A percentile compares a stretch with the other conserved stretches of the same genome.
Conservation (phyloP, 371 early-diverging fungal genomes). For the Circinella minor region DNA sequence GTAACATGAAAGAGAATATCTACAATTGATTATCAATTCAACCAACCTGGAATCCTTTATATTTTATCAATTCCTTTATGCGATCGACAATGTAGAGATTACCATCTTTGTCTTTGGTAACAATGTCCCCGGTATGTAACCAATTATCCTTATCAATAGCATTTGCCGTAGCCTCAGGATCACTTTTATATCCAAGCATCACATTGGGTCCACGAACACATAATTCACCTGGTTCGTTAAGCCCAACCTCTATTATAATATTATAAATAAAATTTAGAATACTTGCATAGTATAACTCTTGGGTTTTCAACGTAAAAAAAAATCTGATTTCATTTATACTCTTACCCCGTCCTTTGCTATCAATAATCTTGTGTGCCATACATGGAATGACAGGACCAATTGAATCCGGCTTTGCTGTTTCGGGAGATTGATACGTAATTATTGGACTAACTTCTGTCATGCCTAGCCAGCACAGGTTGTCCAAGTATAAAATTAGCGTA, state of each 20-base stretch:
- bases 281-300: neutral
- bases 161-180: conserved; percentile 65
- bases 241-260: conserved; percentile 68
- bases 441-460: conserved; percentile 67
- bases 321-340: neutral
- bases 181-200: conserved; percentile 68
- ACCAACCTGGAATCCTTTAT: conserved; percentile 65
- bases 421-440: conserved; percentile 19
- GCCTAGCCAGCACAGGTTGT: neutral
- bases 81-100: conserved; percentile 71
- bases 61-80: conserved; percentile 79
- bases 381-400: conserved; percentile 72
- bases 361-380: conserved; percentile 66
- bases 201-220: conserved; percentile 56
- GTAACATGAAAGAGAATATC: too few relatives aligned
- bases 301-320: too few relatives aligned
- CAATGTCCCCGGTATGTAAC: conserved; percentile 88
- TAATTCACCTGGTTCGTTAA: conserved; percentile 68
- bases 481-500: too few relatives aligned
- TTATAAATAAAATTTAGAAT: neutral
- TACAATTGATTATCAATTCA: too few relatives aligned
- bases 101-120: conserved; percentile 56
- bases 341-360: conserved; percentile 48
- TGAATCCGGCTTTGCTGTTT: conserved; percentile 51
- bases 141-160: conserved; percentile 76